Conservation (phyloP, 208 protist genomes). For the Acanthamoeba culbertsoni region DNA sequence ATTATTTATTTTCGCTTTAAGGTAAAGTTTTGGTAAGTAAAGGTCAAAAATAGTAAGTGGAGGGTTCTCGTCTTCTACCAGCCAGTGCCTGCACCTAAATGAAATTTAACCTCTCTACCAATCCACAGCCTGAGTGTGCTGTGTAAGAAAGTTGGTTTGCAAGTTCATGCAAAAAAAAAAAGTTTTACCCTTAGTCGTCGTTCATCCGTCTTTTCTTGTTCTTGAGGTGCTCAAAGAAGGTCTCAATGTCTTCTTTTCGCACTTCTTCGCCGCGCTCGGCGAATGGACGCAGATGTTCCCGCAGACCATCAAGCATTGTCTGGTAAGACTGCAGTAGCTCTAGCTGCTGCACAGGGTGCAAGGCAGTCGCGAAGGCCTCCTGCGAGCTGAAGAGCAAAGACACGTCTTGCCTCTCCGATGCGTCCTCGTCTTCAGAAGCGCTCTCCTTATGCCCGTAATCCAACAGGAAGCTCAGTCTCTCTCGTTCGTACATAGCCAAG, state of each 20-base stretch:
- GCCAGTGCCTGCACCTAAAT: no score
- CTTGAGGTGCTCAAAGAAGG: conserved; percentile 10
- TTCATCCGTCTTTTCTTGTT: neutral
- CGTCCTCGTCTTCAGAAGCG: neutral
- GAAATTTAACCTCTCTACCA: no score
- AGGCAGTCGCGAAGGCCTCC: neutral
- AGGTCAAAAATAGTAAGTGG: no score
- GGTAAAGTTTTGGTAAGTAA: no score
- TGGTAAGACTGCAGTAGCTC: neutral
- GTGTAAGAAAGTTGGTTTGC: no score
- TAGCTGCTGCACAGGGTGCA: neutral
- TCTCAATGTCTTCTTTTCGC: neutral
- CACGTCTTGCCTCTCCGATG: neutral
- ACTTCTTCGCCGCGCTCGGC: neutral
- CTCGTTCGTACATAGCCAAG: neutral
- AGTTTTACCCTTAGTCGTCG: neutral
- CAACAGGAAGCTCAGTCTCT: neutral
- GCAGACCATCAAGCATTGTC: neutral
- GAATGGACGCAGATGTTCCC: conserved; percentile 3
- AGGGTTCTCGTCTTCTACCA: no score
- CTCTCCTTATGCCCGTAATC: neutral
- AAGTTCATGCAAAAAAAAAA: no score
- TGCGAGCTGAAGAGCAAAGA: neutral
- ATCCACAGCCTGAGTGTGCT: no score
- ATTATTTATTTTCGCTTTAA: no score